Base-by-base conservation (phyloP, 345 rosid genomes). In the Linum lewisii region DNA sequence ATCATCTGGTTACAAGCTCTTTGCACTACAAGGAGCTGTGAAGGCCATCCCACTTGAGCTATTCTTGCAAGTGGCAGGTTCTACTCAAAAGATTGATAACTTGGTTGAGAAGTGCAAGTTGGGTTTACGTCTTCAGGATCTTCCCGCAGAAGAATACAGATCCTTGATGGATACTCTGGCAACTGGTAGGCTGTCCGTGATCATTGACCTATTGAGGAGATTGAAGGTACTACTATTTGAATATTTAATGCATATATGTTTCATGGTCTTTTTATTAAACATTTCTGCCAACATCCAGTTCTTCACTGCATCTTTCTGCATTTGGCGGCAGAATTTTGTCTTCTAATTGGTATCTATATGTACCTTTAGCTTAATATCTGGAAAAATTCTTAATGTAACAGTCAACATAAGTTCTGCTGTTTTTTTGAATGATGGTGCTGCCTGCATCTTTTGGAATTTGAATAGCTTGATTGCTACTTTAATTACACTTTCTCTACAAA, bases 31-130 rank as follows among this genome's bases (percentile, higher is more conserved):
- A 73, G 84, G 74, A 77, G 93, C 89, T 61, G 66, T 86, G 62
- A 82, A 77, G 66, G 84, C 86, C 67, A 78, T 88, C 75, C 95
- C 98, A 11, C 67, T 92, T 26, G 91, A 92, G 71, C 78, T 92
- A 45, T 88, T 92, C 74, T 80, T 83, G 61, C 93, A 92, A 78
- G 82, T 92, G 64, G 97, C 75, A 52, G 98, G 98, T 54, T 78
- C 87, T 65, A 55, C 82, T 70, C 77, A 79, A 58, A 84, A 75
- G 59, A 67, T 81, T 70, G 94, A 84, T 70, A 79, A 83, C 72
- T 71, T 85, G 86, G 66, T 76, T 64, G 88, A 84, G 68, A 92
- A 80, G 75, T 83, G 95, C 75, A 87, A 75, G 83, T 78, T 63
- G 65, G 87, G 77, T 51, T 66, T 86, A 76, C 65, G 79, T 64